Percentiles rank a stretch among this genome's conserved stretches.
These are phyloP conservation scores for Barbatosphaeria neglecta DNA, from an alignment of 495 filamentous ascomycete genomes.

Conservation along the genomic window DNA sequence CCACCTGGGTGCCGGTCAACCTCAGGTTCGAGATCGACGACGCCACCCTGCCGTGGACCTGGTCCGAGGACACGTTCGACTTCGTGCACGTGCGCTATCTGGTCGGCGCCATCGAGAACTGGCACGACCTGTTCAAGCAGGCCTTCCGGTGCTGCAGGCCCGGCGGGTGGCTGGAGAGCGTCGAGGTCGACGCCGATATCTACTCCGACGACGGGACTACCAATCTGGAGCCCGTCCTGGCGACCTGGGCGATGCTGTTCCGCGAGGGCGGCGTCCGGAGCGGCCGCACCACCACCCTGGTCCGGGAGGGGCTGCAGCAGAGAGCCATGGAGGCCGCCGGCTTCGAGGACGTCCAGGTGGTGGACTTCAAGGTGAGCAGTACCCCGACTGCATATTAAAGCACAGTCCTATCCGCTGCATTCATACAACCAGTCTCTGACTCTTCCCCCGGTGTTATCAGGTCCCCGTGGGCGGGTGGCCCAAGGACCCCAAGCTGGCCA, in stretches of 20 bases:
- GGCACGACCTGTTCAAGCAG: constrained; percentile 31
- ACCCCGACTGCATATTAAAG: too few relatives aligned
- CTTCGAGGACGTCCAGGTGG: not conserved
- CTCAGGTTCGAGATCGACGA: constrained; percentile 43
- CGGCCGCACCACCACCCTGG: constrained; percentile 5
- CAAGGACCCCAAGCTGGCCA: not conserved
- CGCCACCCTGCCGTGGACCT: constrained; percentile 35
- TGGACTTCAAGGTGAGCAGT: not conserved
- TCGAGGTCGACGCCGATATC: constrained; percentile 13
- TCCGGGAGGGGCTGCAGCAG: constrained; percentile 18
- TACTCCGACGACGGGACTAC: constrained; percentile 10
- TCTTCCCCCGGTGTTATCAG: too few relatives aligned
- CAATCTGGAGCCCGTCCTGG: constrained; percentile 2
- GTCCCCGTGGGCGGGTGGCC: constrained; percentile 12
- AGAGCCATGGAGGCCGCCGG: constrained; percentile 15
- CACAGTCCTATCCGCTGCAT: too few relatives aligned
- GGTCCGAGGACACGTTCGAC: constrained; percentile 38
- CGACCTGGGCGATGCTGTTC: constrained; percentile 10
- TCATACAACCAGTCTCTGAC: too few relatives aligned
- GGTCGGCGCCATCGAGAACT: constrained; percentile 39
- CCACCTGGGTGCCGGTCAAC: constrained; percentile 37
- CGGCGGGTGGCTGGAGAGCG: constrained; percentile 15
- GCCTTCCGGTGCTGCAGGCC: constrained; percentile 12
- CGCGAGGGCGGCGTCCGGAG: constrained; percentile 3
- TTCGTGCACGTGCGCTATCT: constrained; percentile 46